Evolutionary conservation across 140 eudicot species (phyloP), one percentile per base, ranked within the genome.

Genomic region (Erigeron philadelphicus): DNA sequence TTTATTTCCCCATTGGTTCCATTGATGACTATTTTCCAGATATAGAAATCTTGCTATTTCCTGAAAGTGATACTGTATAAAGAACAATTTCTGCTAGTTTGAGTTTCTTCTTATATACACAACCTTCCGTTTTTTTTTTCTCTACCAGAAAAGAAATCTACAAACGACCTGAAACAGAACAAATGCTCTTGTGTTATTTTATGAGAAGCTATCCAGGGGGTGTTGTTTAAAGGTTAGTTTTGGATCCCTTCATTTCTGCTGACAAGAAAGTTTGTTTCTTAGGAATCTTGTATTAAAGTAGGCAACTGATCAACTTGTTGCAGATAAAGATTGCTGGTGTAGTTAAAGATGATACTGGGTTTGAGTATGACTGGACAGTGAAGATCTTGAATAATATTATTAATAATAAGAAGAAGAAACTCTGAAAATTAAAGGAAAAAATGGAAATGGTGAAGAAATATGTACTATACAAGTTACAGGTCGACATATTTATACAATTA

Each of bases 121-220:
- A 46, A 21, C 18, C 18, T 35, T 46, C 13, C 53, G 52, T 12
- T 70, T 35, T 74, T 66, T 66, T 68, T 62, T 17, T 35, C 35
- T 73, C 64, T 66, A 72, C 72, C 96, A 89, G 96, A 82, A 61
- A 89, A 82, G 87, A 89, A 89, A 81, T 68, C 57, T 21, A 25
- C 80, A 44, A 79, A 73, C 52, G 79, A 80, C 69, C 81, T 77
- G 35, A 83, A 84, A 73, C 95, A 86, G 73, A 86, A 75, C 81
- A 89, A 81, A 75, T 89, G 96, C 43, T 80, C 61, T 0, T 89
- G 96, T 77, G 95, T 82, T 40, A 89, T 89, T 76, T 79, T 89
- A 79, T 89, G 76, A 82, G 77, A 65, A 45, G 73, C 78, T 67
- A 63, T 61, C 61, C 46, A 6, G 65, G 67, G 62, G 19, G 25